phyloP scores from a whole-genome alignment of 495 filamentous ascomycete genomes.

The Amorphotheca resinae region DNA sequence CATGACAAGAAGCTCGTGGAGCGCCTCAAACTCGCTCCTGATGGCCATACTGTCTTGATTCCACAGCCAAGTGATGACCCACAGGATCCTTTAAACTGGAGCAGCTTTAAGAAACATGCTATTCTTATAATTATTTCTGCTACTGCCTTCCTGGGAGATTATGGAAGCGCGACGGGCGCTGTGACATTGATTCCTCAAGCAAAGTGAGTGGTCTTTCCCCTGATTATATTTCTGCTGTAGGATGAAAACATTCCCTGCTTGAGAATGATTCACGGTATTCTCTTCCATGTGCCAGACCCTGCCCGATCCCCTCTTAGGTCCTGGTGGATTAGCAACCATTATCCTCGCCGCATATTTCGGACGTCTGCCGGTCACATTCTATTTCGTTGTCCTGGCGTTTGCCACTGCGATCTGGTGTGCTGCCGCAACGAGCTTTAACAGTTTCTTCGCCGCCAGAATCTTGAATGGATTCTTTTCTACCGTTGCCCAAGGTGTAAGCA shows the following conservation, averaged over 20 bases:
- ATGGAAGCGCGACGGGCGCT: conserved; percentile 41
- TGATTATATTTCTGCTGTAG: conserved; percentile 21
- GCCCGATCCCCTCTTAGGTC: too few species aligned
- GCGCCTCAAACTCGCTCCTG: conserved; percentile 26
- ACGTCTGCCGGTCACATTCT: conserved; percentile 47
- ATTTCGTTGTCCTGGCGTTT: conserved; percentile 36
- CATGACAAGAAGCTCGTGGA: conserved; percentile 6
- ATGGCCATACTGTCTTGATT: conserved; percentile 29
- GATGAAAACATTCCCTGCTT: conserved; percentile 47
- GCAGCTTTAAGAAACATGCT: conserved; percentile 35
- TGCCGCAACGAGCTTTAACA: conserved; percentile 37
- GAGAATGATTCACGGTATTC: conserved; percentile 39
- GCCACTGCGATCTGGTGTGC: conserved; percentile 43
- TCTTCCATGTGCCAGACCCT: conserved; percentile 34
- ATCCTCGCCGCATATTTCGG: conserved; percentile 45
- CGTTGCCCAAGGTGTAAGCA: conserved; percentile 28
- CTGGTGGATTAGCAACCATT: conserved; percentile 40
- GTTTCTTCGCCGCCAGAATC: conserved; percentile 46
- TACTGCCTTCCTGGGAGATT: conserved; percentile 46
- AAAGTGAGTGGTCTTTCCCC: conserved; percentile 14
- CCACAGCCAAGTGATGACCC: conserved; percentile 45
- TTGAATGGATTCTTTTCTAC: conserved; percentile 53
- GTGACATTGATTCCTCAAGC: conserved; percentile 43
- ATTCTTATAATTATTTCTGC: conserved; percentile 40
- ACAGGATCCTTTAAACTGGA: conserved; percentile 51